A percentile compares a stretch with the other conserved stretches of the same genome.
Evolutionary conservation across 371 early-diverging fungal species (phyloP).

Genomic region (Mortierella sp.): DNA sequence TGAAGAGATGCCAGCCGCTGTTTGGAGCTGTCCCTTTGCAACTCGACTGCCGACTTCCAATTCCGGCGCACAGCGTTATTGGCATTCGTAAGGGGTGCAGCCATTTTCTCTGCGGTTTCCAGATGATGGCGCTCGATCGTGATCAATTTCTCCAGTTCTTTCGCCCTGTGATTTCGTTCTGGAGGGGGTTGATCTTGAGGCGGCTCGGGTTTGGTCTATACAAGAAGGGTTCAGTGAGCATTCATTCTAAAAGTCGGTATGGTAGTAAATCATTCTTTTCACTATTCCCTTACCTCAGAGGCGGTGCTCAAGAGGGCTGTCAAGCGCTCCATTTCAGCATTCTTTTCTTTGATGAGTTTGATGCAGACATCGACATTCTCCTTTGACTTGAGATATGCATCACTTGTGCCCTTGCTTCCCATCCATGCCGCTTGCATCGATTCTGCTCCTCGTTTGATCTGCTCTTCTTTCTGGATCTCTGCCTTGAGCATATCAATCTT

Average conservation of each 20-base stretch:
- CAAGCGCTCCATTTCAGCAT: slow-evolving; percentile 32
- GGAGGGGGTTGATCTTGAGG: slow-evolving; percentile 28
- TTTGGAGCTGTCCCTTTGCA: slow-evolving; percentile 50
- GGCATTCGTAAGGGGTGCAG: slow-evolving; percentile 45
- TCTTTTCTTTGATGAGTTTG: slow-evolving; percentile 49
- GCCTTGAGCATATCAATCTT: slow-evolving; percentile 34
- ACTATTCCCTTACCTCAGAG: slow-evolving; percentile 23
- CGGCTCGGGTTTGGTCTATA: slow-evolving; percentile 22
- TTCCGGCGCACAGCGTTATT: slow-evolving; percentile 33
- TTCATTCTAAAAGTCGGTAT: no score
- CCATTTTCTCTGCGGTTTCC: slow-evolving; percentile 53
- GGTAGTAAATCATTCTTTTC: neutral
- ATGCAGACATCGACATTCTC: slow-evolving; percentile 47
- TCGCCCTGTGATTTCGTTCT: slow-evolving; percentile 34
- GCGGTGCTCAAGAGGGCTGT: slow-evolving; percentile 2
- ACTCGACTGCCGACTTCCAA: slow-evolving; percentile 53
- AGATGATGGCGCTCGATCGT: slow-evolving; percentile 48
- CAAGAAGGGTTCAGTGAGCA: no score
- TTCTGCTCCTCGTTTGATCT: slow-evolving; percentile 53
- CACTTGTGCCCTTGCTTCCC: slow-evolving; percentile 37
- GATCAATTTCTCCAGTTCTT: slow-evolving; percentile 44
- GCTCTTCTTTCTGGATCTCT: slow-evolving; percentile 49
- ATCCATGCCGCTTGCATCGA: slow-evolving; percentile 53
- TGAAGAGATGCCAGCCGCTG: slow-evolving; percentile 29
- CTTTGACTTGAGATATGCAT: slow-evolving; percentile 45